These are phyloP conservation scores for Rhodotorula sp. DNA, from an alignment of 1,284 basidiomycete species.

Conservation along the genomic window DNA sequence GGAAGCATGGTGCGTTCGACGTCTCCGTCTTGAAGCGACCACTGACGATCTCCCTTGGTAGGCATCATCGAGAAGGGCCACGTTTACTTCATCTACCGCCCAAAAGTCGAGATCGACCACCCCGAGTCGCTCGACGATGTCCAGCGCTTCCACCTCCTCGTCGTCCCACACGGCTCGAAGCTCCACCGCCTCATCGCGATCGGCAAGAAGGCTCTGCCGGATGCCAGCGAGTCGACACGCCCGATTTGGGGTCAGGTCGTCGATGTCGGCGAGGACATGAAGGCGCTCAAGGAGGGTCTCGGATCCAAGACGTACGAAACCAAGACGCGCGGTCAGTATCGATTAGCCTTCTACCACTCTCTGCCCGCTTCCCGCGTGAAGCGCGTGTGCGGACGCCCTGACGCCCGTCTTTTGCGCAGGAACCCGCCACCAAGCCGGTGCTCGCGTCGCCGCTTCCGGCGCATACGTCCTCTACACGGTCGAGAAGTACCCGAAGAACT, in stretches of 20 bases:
- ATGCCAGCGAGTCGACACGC: constrained; percentile 47
- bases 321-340: constrained; percentile 58
- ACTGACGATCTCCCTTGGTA: too few relatives aligned
- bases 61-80: constrained; percentile 48
- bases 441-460: constrained; percentile 61
- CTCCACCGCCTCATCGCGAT: constrained; percentile 59
- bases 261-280: constrained; percentile 57
- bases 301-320: constrained; percentile 62
- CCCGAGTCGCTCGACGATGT: constrained; percentile 61
- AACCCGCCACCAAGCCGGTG: constrained; percentile 57
- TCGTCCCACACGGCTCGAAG: constrained; percentile 58
- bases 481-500: constrained; percentile 49
- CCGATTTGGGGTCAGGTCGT: constrained; percentile 32
- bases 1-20: constrained; percentile 29
- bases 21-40: too few relatives aligned
- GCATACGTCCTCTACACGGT: constrained; percentile 60
- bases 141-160: constrained; percentile 60
- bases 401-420: constrained; percentile 8
- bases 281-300: constrained; percentile 56
- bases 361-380: background rate
- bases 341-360: too few relatives aligned
- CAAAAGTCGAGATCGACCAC: constrained; percentile 60
- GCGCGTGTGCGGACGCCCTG: background rate
- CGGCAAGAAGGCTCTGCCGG: constrained; percentile 64
- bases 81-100: constrained; percentile 67